These are phyloP conservation scores for Colletotrichum zoysiae DNA, from an alignment of 2,329 filamentous ascomycete species.

Conservation along the genomic window DNA sequence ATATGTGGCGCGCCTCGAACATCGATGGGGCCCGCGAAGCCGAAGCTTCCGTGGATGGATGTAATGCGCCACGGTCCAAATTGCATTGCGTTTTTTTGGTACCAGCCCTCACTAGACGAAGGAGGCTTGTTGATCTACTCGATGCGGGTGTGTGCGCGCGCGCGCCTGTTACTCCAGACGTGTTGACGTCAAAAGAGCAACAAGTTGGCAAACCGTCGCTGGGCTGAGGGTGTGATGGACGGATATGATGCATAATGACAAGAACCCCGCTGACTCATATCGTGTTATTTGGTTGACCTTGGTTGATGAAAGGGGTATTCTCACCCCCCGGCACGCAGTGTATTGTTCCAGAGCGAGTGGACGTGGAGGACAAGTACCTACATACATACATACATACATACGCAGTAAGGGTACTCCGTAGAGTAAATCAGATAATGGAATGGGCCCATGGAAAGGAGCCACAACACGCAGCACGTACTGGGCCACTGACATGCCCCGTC, in stretches of 20 bases:
- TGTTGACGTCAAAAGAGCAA: not conserved
- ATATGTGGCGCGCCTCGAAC: slow-evolving; percentile 1
- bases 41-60: slow-evolving; percentile 14
- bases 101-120: slow-evolving; percentile 8
- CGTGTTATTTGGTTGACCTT: slow-evolving; percentile 27
- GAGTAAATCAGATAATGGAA: not conserved
- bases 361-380: not conserved
- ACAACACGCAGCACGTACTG: not conserved
- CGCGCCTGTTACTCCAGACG: slow-evolving; percentile 3
- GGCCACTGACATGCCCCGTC: slow-evolving; percentile 23
- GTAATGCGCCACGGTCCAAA: not conserved
- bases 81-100: slow-evolving; percentile 22
- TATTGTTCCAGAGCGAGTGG: not conserved
- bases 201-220: not conserved
- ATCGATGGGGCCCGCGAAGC: slow-evolving; percentile 10
- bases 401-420: too few species aligned
- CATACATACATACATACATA: too few species aligned
- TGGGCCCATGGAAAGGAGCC: slow-evolving; percentile 4
- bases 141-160: not conserved
- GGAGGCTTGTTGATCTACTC: not conserved
- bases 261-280: slow-evolving; percentile 29
- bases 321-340: not conserved
- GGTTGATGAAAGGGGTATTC: slow-evolving; percentile 18
- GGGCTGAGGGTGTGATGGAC: not conserved
- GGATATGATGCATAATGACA: slow-evolving; percentile 31